Evolutionary conservation across 257 asterid species (phyloP), one percentile per base, ranked within the genome.

Genomic region (Ilex asprella): DNA sequence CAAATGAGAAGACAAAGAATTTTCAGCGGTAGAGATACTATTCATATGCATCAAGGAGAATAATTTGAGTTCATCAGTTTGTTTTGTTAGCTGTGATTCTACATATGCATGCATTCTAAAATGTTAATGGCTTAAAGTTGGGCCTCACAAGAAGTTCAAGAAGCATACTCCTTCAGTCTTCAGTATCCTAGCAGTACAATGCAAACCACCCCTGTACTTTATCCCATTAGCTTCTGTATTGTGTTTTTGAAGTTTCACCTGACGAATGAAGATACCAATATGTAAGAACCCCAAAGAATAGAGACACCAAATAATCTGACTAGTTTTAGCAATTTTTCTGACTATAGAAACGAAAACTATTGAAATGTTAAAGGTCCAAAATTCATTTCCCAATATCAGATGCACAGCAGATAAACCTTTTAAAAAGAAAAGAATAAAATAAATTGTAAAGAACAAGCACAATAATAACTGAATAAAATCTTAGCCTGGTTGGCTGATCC

Each of bases 241-340:
- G 80, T 89, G 88, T 66, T 80, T 92, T 75, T 92, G 97, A 63
- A 92, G 87, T 76, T 80, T 88, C 66, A 92, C 99, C 97, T 92
- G 86, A 64, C 49, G 53, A 67, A 59, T 5, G 58, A 31, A 69
- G 41, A 52, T 39, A 43, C 61, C 59, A 61, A 67, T 31, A 43
- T 49, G 66, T 58, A 14, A 61, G 21, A 31, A 73, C 50, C 51
- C 16, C 51, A 29, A 54, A 31, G 12, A 16, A 21, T 44, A 49
- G 31, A 56, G 62, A 52, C 67, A 59, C 67, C 35, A 58, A 54
- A 60, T 41, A 55, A 59, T 30, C 50, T 27, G 27, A 53, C 47
- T 27, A 46, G 52, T 44, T 56, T 55, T 55, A 50, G 49, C 4
- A 49, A 54, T 62, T 39, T 65, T 35, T 59, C 59, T 35, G 7